Base-by-base conservation (phyloP, 176 grass and related monocot species). In the Juncus inflexus region DNA sequence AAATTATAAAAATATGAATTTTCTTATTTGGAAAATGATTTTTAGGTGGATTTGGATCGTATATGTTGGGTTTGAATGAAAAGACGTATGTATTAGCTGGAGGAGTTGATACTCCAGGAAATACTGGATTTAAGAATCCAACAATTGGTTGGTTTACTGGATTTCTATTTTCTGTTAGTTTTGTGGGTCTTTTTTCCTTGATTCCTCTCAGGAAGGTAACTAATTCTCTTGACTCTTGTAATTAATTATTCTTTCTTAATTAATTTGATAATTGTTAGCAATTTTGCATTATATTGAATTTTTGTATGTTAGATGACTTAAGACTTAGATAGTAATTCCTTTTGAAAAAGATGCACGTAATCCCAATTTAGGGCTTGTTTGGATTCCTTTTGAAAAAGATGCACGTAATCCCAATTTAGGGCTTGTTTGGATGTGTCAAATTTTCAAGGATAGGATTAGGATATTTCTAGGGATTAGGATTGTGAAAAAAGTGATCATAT, bases 101-200 rank as follows among this genome's bases (percentile, higher is more conserved):
- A 40, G 92, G 94, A 7, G 72, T 75, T 59, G 75, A 79, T 35
- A 89, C 82, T 52, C 82, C 80, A 58, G 92, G 94, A 15, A 97
- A 97, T 69, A 77, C 81, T 14, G 90, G 94, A 77, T 91, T 86
- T 81, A 91, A 97, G 77, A 89, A 97, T 28, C 94, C 85, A 47
- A 78, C 79, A 64, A 77, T 97, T 80, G 94, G 74, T 55, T 97
- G 94, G 94, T 91, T 97, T 78, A 97, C 80, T 1, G 94, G 82
- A 36, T 97, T 97, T 79, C 82, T 97, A 13, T 82, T 91, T 52
- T 75, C 85, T 15, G 74, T 86, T 49, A 86, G 85, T 64, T 97
- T 97, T 74, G 83, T 89, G 1, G 88, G 94, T 12, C 74, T 91
- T 66, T 73, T 97, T 47, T 83, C 77, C 37, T 74, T 97, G 42